phyloP scores from a whole-genome alignment of 352 stramenopile species.

The Phytophthora palmivora region DNA sequence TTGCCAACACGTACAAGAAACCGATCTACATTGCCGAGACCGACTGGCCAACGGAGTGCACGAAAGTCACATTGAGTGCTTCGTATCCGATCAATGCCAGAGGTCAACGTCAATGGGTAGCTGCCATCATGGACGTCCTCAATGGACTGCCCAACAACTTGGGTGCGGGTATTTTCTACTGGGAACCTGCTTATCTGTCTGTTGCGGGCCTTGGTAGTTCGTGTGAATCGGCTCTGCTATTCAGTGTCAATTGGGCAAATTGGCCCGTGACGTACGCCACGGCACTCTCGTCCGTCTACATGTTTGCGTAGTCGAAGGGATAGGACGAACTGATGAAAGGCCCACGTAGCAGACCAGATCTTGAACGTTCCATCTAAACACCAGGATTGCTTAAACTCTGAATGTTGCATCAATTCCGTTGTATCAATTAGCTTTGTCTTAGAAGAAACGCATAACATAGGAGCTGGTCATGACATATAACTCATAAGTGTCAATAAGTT shows the following conservation, averaged over 20 bases:
- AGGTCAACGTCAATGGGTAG: constrained; percentile 36
- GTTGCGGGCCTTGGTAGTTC: constrained; percentile 32
- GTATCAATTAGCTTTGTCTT: too few species aligned
- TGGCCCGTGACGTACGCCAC: constrained; percentile 32
- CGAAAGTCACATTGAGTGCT: constrained; percentile 32
- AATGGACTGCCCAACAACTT: constrained; percentile 29
- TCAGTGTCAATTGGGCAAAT: constrained; percentile 36
- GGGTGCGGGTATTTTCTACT: constrained; percentile 44
- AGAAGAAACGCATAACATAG: too few species aligned
- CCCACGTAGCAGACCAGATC: constrained; percentile 1
- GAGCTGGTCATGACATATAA: too few species aligned
- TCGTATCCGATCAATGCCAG: constrained; percentile 31
- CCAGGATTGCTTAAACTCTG: background rate
- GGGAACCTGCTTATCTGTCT: constrained; percentile 39
- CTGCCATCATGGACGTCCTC: constrained; percentile 33
- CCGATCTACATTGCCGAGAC: constrained; percentile 42
- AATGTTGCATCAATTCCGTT: background rate
- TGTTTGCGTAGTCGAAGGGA: constrained; percentile 13
- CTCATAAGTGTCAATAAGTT: too few species aligned
- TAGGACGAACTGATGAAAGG: too few species aligned
- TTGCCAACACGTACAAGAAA: constrained; percentile 40
- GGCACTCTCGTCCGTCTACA: constrained; percentile 34
- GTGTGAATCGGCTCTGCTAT: constrained; percentile 41
- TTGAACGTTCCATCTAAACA: background rate
- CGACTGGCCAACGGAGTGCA: constrained; percentile 41